Base-by-base conservation (phyloP, 805 yeast genomes). In the Saccharomycopsis javanensis region DNA sequence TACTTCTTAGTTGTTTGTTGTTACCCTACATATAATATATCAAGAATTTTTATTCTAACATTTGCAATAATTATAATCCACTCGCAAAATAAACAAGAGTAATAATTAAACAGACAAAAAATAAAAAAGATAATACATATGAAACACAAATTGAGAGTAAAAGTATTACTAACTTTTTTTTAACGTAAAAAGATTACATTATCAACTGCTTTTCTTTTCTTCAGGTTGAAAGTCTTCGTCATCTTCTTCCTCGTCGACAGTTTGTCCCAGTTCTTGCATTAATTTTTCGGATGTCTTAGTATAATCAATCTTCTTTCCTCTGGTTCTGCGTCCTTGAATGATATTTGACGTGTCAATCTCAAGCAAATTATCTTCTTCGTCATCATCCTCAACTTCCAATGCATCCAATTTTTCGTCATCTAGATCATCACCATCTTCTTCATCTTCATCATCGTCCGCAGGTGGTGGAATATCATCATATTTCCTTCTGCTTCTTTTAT, bases 261-360 rank as follows among this genome's bases (percentile, higher is more conserved):
- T 72, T 78, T 13, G 65, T 69, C 28, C 68, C 70, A 10, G 72
- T 45, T 73, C 74, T 58, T 72, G 72, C 55, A 79, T 82, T 64
- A 88, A 71, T 67, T 86, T 80, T 63, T 81, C 86, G 20, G 89
- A 87, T 15, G 95, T 89, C 71, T 87, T 85, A 57, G 81, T 76
- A 69, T 86, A 90, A 71, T 90, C 97, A 64, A 91, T 85, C 18
- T 85, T 86, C 66, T 83, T 86, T 15, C 97, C 96, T 64, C 97
- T 80, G 6, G 97, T 90, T 75, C 97, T 86, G 71, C 96, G 79
- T 13, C 95, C 94, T 16, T 85, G 77, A 62, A 89, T 89, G 68
- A 90, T 89, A 71, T 90, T 91, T 42, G 89, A 74, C 42, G 85
- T 76, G 66, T 88, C 96, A 63, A 90, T 87, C 70, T 86, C 96